Percentiles rank a stretch among this genome's conserved stretches.
phyloP scores from a whole-genome alignment of 2,329 filamentous ascomycete species.

The Nemania sp. region DNA sequence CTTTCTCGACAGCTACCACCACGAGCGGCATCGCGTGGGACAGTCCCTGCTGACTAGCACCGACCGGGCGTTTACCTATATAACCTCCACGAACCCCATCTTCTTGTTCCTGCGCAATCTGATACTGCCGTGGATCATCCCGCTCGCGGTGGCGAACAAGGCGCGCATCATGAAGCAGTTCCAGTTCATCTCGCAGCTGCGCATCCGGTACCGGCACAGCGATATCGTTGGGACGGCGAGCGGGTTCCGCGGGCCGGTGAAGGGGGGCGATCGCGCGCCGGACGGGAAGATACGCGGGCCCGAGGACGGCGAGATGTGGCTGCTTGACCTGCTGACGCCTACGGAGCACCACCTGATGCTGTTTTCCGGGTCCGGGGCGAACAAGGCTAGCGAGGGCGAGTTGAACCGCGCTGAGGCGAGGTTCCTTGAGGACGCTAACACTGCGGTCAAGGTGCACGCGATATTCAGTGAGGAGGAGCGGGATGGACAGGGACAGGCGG shows the following conservation, averaged over 20 bases:
- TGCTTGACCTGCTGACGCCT: conserved; percentile 43
- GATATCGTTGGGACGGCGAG: conserved; percentile 48
- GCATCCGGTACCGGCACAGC: conserved; percentile 56
- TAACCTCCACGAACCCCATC: conserved; percentile 53
- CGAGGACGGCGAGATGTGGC: conserved; percentile 41
- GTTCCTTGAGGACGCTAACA: conserved; percentile 32
- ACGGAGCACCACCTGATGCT: conserved; percentile 46
- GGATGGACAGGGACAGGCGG: conserved; percentile 19
- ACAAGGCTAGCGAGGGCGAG: conserved; percentile 36
- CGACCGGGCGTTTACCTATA: conserved; percentile 54
- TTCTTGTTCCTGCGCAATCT: conserved; percentile 55
- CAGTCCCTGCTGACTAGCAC: conserved; percentile 56
- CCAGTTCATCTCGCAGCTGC: conserved; percentile 55
- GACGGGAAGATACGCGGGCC: conserved; percentile 48
- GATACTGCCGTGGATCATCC: conserved; percentile 54
- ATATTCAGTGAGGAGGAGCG: conserved; percentile 39
- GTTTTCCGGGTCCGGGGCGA: conserved; percentile 41
- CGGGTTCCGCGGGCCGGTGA: conserved; percentile 52
- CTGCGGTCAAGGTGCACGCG: conserved; percentile 39
- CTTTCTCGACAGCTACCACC: conserved; percentile 61
- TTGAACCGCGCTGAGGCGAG: conserved; percentile 38
- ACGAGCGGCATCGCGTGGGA: conserved; percentile 61
- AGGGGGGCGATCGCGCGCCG: conserved; percentile 61
- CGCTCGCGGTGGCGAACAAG: conserved; percentile 49
- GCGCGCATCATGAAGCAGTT: conserved; percentile 46